These are phyloP conservation scores for Talaromyces funiculosus DNA, from an alignment of 2,329 filamentous ascomycete genomes.

Conservation along the genomic window DNA sequence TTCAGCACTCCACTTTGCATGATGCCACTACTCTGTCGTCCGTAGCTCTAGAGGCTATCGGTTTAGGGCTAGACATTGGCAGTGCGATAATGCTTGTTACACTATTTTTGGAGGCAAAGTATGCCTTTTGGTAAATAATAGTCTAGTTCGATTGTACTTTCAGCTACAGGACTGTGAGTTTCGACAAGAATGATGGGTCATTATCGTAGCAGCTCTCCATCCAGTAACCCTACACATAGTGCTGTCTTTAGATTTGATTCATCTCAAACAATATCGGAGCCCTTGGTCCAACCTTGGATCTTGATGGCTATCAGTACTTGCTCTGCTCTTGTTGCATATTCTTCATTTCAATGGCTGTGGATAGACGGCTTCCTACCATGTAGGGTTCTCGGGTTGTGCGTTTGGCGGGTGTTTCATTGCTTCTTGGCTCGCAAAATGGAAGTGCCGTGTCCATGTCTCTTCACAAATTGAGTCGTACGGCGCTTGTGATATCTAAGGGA, in stretches of 20 bases:
- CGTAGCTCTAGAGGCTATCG: not conserved
- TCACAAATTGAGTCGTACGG: no score
- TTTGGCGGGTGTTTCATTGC: not conserved
- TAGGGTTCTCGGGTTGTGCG: not conserved
- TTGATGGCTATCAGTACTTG: not conserved
- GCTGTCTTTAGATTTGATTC: not conserved
- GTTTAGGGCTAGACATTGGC: not conserved
- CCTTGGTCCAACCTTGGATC: not conserved
- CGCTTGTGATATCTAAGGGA: no score
- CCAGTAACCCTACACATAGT: not conserved
- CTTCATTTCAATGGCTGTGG: not conserved
- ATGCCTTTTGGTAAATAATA: not conserved
- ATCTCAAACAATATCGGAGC: slow-evolving; percentile 4
- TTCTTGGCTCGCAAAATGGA: no score
- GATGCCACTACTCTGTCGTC: not conserved
- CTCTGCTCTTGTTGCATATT: not conserved
- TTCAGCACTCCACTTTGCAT: not conserved
- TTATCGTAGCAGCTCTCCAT: not conserved
- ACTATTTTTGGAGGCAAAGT: not conserved
- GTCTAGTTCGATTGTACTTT: not conserved
- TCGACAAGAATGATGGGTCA: not conserved
- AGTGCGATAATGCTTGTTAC: not conserved
- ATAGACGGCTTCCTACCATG: not conserved
- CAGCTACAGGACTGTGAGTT: not conserved
- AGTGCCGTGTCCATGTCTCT: no score